These are phyloP conservation scores for Nakazawaea molendinolei DNA, from an alignment of 805 yeast genomes.

Conservation along the genomic window DNA sequence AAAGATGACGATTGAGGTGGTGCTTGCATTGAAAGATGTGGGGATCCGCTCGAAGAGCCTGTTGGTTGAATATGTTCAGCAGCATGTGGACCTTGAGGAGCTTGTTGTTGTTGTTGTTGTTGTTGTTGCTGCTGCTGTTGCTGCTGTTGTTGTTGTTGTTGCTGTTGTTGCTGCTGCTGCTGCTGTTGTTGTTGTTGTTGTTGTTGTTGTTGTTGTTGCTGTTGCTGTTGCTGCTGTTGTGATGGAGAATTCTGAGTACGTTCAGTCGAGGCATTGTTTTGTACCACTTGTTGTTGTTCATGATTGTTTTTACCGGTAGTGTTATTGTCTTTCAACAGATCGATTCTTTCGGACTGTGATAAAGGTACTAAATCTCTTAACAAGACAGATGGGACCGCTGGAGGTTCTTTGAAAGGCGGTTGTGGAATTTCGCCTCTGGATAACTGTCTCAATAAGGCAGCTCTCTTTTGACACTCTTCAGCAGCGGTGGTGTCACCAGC, in stretches of 20 bases:
- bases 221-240: conserved; percentile 1
- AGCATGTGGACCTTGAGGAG: too few species aligned
- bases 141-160: conserved; percentile 4
- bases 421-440: conserved; percentile 35
- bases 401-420: conserved; percentile 39
- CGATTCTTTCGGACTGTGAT: conserved; percentile 34
- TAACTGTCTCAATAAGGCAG: conserved; percentile 35
- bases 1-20: too few species aligned
- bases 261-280: neutral
- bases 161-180: conserved; percentile 4
- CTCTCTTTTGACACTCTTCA: conserved; percentile 34
- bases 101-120: conserved; percentile 8
- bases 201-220: neutral
- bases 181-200: conserved; percentile 1
- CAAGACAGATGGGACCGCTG: conserved; percentile 38
- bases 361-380: conserved; percentile 37
- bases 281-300: neutral
- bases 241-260: conserved; percentile 10
- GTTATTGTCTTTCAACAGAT: conserved; percentile 22
- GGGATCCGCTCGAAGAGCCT: too few species aligned
- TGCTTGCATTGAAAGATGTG: too few species aligned
- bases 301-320: too few species aligned
- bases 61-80: too few species aligned
- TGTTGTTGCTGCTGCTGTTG: conserved; percentile 5
- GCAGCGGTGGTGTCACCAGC: conserved; percentile 39